Evolutionary conservation across 2,329 filamentous ascomycete genomes (phyloP), one percentile per base, ranked within the genome.

Genomic region (Immersiporthe knoxdaviesiana): DNA sequence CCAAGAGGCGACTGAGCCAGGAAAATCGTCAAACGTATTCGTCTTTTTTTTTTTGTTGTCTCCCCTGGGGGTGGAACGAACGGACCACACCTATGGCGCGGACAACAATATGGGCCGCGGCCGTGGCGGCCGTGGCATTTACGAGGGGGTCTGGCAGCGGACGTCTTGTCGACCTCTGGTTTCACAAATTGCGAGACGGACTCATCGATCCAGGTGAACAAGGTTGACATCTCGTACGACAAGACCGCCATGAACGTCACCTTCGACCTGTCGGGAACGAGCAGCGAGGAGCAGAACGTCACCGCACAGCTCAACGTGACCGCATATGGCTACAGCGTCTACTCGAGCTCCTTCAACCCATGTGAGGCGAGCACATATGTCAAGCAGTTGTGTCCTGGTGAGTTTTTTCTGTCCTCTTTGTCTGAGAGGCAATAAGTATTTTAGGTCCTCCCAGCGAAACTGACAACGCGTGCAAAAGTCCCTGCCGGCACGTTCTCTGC

Each of bases 201-300:
- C 81, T 87, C 74, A 76, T 83, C 70, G 50, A 89, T 98, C 75
- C 85, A 85, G 72, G 90, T 97, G 66, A 84, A 93, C 73, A 89
- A 86, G 74, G 84, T 97, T 72, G 84, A 95, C 74, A 91, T 97
- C 70, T 83, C 87, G 74, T 98, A 97, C 82, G 88, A 97, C 83
- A 90, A 90, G 73, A 84, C 86, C 69, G 89, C 90, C 70, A 90
- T 92, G 77, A 87, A 86, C 63, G 86, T 98, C 71, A 87, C 82
- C 3, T 98, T 97, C 80, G 90, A 98, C 77, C 87, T 97, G 30
- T 88, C 90, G 44, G 96, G 95, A 71, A 89, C 87, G 70, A 97
- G 92, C 78, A 80, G 81, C 66, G 87, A 87, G 77, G 80, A 86
- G 73, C 93, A 96, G 78, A 94, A 97, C 73, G 93, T 98, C 70